Evolutionary conservation across 164 flowering plant species (phyloP), one percentile per base, ranked within the genome.

Genomic region (Amborella trichopoda): DNA sequence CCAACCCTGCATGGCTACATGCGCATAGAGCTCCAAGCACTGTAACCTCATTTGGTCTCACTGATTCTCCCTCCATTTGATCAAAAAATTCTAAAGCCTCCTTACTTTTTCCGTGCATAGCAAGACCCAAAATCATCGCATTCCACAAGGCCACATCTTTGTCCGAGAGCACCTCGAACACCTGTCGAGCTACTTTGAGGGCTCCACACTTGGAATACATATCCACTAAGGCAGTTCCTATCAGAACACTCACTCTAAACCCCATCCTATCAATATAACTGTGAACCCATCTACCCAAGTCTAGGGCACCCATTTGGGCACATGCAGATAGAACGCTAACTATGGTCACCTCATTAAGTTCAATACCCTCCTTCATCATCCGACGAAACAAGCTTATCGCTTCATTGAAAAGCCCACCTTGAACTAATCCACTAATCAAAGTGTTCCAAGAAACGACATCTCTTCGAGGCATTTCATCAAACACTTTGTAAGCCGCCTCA

Each of bases 131-230:
- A 23, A 52, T 44, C 41, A 52, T 27, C 18, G 48, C 48, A 30
- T 30, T 52, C 56, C 56, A 43, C 4, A 40, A 23, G 26, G 13
- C 42, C 2, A 42, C 40, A 44, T 32, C 33, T 30, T 52, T 42
- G 22, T 19, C 19, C 32, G 25, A 23, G 40, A 43, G 30, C 39
- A 8, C 24, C 22, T 20, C 13, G 19, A 52, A 52, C 14, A 52
- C 56, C 56, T 43, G 28, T n/a, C 67, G 26, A 0, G 41, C 9
- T 28, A 42, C 39, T 17, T 41, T 17, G 20, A 52, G 20, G 39
- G 17, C 12, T 36, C 71, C 69, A 48, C 73, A 75, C 46, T 60
- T 69, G 6, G 71, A 47, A 54, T 75, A 75, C 49, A 75, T 49
- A 20, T 69, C 67, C 48, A 75, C 56, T 32, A 75, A 69, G 0